Evolutionary conservation across 2,329 filamentous ascomycete species (phyloP), one percentile per base, ranked within the genome.

Genomic region (Claviceps monticola): DNA sequence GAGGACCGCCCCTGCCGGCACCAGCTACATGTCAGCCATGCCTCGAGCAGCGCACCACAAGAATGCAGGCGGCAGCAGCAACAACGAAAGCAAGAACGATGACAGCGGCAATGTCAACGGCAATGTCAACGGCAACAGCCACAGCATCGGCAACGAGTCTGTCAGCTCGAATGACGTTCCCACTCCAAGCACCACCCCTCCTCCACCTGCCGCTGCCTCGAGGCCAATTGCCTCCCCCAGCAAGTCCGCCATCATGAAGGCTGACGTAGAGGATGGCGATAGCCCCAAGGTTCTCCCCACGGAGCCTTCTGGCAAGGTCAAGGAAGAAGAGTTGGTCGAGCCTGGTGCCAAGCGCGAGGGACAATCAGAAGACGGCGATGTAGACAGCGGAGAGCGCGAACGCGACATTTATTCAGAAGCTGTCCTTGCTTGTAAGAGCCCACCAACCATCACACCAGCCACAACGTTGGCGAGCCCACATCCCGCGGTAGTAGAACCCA

Each of bases 371-470:
- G 89, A 94, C 60, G 76, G 76, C 46, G 78, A 84, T 53, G 76
- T 80, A 23, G 80, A 84, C 56, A 88, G 78, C 62, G 79, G 83
- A 57, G 82, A 84, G 58, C 80, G 86, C 11, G 90, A 96, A 68
- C 81, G 80, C 49, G 91, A 98, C 66, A 98, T 98, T 60, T 98
- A 95, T 69, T 91, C 91, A 0, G 87, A 97, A 60, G 88, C 90
- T 53, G 90, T 87, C 16, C 74, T 98, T 66, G 81, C 83, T 61
- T 98, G 93, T 84, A 74, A 82, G 82, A 44, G 39, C 48, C 19
- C 26, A 13, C 7, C 8, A 16, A 21, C 8, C 41, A 34, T 9
- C 29, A 34, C 9, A 34, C 29, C 29, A 34, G 9, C 29, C 29
- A 34, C 29, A 34, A 34, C 9, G 29, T 34, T 34, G 29, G 29